Percentiles rank a stretch among this genome's conserved stretches.
phyloP scores from a whole-genome alignment of 2,329 filamentous ascomycete genomes.

The Cladosporium velox region DNA sequence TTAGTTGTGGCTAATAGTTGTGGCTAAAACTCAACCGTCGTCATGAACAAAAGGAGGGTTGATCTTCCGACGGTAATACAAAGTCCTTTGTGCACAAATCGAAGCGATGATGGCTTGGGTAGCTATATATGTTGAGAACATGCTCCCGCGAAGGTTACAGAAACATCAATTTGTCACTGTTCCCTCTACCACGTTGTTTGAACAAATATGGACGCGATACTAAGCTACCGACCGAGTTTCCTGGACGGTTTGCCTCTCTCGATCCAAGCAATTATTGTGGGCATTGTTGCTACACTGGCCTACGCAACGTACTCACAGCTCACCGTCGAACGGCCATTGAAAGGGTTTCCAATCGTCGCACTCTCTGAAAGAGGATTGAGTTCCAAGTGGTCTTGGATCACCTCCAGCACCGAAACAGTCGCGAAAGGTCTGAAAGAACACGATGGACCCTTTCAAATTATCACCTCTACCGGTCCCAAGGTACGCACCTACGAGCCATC shows the following conservation, averaged over 20 bases:
- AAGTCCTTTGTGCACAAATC: neutral
- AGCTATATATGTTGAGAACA: neutral
- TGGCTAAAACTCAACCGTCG: neutral
- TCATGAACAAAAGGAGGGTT: neutral
- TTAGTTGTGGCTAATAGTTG: too few relatives aligned
- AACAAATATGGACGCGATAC: slow-evolving; percentile 8
- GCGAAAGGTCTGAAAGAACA: slow-evolving; percentile 20
- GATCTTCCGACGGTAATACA: neutral
- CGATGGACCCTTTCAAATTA: slow-evolving; percentile 24
- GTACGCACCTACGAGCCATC: neutral
- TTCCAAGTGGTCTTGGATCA: slow-evolving; percentile 14
- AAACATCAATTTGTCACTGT: neutral
- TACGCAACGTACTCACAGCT: slow-evolving; percentile 9
- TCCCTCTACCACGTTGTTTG: neutral
- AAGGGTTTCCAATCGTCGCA: slow-evolving; percentile 14
- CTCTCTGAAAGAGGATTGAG: slow-evolving; percentile 12
- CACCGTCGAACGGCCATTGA: neutral
- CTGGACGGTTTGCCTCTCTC: slow-evolving; percentile 8
- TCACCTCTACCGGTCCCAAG: slow-evolving; percentile 24
- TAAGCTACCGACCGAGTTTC: slow-evolving; percentile 3
- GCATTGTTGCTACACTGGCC: neutral
- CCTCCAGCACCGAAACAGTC: neutral
- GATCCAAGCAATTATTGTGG: slow-evolving; percentile 6
- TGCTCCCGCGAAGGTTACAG: neutral
- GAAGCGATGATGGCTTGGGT: neutral